These are phyloP conservation scores for Boechera divaricarpa DNA, from an alignment of 345 rosid species.

Conservation along the genomic window DNA sequence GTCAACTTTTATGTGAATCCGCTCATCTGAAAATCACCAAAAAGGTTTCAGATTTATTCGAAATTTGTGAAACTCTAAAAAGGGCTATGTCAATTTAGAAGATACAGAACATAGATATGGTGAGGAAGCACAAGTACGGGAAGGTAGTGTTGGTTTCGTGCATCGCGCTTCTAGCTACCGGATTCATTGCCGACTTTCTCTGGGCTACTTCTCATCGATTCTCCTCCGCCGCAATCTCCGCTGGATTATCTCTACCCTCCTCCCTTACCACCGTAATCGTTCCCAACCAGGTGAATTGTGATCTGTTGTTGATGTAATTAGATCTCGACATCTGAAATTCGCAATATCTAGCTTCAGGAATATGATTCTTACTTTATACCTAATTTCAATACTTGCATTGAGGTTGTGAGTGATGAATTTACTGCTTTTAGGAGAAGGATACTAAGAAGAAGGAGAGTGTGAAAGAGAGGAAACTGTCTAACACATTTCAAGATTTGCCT, in stretches of 20 bases:
- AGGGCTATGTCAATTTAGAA: conserved; percentile 14
- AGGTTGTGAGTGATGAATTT: background rate
- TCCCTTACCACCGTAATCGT: conserved; percentile 14
- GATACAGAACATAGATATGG: conserved; percentile 39
- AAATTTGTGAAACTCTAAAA: conserved; percentile 2
- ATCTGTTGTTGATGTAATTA: conserved; percentile 16
- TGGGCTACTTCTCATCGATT: conserved; percentile 77
- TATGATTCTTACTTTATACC: background rate
- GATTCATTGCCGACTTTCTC: conserved; percentile 65
- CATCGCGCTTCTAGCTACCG: conserved; percentile 57
- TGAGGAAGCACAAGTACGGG: conserved; percentile 60
- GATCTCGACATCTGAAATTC: background rate
- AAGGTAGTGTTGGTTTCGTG: conserved; percentile 50
- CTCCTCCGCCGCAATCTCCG: conserved; percentile 42
- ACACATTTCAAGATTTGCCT: conserved; percentile 90
- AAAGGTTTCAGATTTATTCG: conserved; percentile 20
- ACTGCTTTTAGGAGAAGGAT: conserved; percentile 41
- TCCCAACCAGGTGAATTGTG: conserved; percentile 27
- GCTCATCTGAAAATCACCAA: conserved; percentile 2
- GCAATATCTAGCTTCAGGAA: conserved; percentile 3
- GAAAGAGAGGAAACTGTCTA: conserved; percentile 68
- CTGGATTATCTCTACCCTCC: conserved; percentile 28
- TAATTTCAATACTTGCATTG: background rate
- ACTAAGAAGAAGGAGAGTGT: conserved; percentile 42
- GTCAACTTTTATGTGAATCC: background rate